Evolutionary conservation across 2,329 filamentous ascomycete genomes (phyloP), one percentile per base, ranked within the genome.

Genomic region (Atkinsonella texensis): DNA sequence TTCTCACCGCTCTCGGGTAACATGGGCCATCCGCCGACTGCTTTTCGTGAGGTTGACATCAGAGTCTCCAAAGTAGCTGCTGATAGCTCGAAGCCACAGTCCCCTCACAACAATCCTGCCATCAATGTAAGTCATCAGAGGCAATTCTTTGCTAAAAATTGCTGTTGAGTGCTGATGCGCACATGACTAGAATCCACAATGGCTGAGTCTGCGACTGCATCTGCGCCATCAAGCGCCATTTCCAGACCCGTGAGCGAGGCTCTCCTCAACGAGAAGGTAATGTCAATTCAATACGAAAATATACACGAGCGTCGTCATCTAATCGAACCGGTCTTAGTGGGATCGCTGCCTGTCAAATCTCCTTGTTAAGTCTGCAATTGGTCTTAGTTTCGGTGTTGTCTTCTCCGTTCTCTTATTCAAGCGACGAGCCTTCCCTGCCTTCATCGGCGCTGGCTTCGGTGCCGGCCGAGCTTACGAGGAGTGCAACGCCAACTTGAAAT

Each of bases 341-440:
- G 93, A 98, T 70, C 91, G 87, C 74, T 96, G 93, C 73, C 84
- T 98, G 62, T 97, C 93, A 62, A 96, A 94, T 66, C 82, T 96
- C 71, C 82, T 98, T 68, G 94, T 98, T 77, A 90, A 94, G 72
- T 97, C 91, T 59, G 85, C 87, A 52, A 85, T 98, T 70, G 93
- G 93, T 65, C 86, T 97, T 68, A 89, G 87, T 61, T 98, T 98
- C 74, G 93, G 93, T 68, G 85, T 98, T 69, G 88, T 98, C 73
- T 97, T 98, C 78, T 97, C 93, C 55, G 90, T 98, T 55, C 85
- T 98, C 53, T 74, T 98, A 52, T 98, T 98, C 82, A 95, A 95
- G 80, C 86, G 94, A 71, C 85, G 93, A 74, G 88, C 93, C 59
- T 98, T 91, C 89, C 93, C 93, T 53, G 93, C 90, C n/a, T 93